A percentile compares a stretch with the other conserved stretches of the same genome.
Evolutionary conservation across 768 basidiomycete genomes (phyloP).

Genomic region (Kwoniella bestiolae): DNA sequence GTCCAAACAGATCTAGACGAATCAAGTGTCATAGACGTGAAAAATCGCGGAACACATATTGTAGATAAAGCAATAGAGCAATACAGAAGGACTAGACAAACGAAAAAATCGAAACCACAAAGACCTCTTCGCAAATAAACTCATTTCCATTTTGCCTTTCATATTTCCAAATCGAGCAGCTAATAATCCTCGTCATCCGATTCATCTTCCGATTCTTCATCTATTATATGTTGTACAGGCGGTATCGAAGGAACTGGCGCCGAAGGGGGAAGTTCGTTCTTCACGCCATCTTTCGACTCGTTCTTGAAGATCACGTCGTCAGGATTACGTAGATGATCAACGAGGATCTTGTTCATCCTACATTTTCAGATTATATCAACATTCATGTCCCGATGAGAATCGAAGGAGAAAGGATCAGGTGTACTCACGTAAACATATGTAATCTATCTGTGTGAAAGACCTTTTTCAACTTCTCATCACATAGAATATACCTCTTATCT

Average conservation of each 20-base stretch:
- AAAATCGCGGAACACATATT: too few species aligned
- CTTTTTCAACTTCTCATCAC: conserved; percentile 71
- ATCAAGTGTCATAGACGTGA: too few species aligned
- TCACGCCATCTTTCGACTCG: conserved; percentile 13
- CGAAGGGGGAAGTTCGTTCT: neutral
- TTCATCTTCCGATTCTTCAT: neutral
- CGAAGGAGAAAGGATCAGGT: too few species aligned
- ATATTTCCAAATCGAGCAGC: too few species aligned
- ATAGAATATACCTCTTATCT: conserved; percentile 82
- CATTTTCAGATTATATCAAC: too few species aligned
- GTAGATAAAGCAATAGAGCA: too few species aligned
- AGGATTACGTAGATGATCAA: conserved; percentile 61
- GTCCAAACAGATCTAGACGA: too few species aligned
- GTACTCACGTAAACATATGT: conserved; percentile 74
- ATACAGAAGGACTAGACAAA: too few species aligned
- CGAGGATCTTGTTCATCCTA: conserved; percentile 88
- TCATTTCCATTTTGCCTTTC: too few species aligned
- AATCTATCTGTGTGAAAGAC: conserved; percentile 77
- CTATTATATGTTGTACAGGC: neutral
- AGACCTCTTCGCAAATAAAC: too few species aligned
- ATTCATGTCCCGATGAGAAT: too few species aligned
- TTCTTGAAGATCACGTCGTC: conserved; percentile 43
- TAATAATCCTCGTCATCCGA: neutral
- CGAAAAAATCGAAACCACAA: too few species aligned
- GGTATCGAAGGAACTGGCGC: neutral